Conservation (phyloP, 208 protist species). For the Leishmania amazonensis region DNA sequence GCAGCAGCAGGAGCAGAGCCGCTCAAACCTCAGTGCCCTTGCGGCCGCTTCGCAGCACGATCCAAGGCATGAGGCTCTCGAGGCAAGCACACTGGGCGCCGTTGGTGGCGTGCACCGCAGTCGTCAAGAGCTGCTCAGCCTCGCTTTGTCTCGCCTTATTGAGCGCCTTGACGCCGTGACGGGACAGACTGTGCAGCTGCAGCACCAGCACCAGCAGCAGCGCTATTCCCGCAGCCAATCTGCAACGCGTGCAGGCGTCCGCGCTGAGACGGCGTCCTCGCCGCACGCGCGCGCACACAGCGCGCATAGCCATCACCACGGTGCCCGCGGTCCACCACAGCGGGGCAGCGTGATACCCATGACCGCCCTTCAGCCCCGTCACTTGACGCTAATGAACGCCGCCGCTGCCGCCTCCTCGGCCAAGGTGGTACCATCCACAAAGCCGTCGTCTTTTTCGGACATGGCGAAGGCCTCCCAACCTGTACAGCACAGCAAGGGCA, state of each 20-base stretch:
- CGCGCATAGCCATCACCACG: not conserved
- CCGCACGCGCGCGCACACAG: constrained; percentile 5
- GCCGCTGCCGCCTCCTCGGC: not conserved
- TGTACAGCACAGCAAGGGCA: not conserved
- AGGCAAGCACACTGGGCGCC: not conserved
- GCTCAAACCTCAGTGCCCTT: not conserved
- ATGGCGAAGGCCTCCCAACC: not conserved
- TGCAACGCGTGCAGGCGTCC: not conserved
- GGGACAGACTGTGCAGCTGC: constrained; percentile 9
- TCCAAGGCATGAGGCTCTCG: not conserved
- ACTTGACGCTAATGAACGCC: not conserved
- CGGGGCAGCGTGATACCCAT: not conserved
- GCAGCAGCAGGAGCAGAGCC: constrained; percentile 13
- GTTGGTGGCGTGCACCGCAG: not conserved
- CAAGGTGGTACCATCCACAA: not conserved
- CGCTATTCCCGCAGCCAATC: not conserved
- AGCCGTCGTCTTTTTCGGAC: not conserved
- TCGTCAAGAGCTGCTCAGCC: constrained; percentile 5
- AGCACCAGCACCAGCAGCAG: not conserved
- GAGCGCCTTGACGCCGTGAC: constrained; percentile 39
- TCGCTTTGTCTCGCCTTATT: constrained; percentile 17
- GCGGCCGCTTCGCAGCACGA: not conserved
- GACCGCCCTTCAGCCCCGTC: not conserved
- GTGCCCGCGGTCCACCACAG: not conserved
- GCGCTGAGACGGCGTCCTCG: not conserved